Base-by-base conservation (phyloP, 1,139 yeast genomes). In the Diutina pseudorugosa region DNA sequence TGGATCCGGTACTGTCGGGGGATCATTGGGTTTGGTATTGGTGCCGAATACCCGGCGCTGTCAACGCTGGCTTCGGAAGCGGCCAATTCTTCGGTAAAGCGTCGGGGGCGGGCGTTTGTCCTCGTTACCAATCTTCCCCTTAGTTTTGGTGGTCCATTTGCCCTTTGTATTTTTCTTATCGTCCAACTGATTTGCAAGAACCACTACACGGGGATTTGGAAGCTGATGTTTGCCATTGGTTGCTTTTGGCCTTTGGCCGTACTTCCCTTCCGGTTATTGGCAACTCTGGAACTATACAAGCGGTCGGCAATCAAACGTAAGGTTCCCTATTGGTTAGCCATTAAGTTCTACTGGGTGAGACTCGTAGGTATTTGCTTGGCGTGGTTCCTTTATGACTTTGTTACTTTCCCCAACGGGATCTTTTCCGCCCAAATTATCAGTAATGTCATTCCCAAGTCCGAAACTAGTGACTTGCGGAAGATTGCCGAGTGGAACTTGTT, bases 141-240 rank as follows among this genome's bases (percentile, higher is more conserved):
- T 50, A 73, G 87, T 3, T 72, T 85, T 51, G 93, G 94, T 54
- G 89, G 89, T 8, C 93, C 93, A 18, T 82, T 85, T 64, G 86
- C 89, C n/a, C 65, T 82, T 53, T 72, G 75, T 54, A 72, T 84
- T 47, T 85, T 85, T 62, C 69, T 85, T 57, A 83, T 85, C 60
- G 90, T 85, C 16, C 74, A 79, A 66, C 71, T 73, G 54, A 83
- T 83, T 52, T 56, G 61, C 3, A 54, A 55, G 7, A 80, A 80
- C 60, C 49, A 45, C 40, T 27, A 27, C 19, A 27, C 36, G 11
- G 84, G 83, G 3, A 66, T 83, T 41, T 85, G 91, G 90, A 80
- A 93, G 70, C 78, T 84, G 33, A 76, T 84, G 74, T 82, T 82
- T 59, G 93, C 87, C 19, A 73, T 85, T 56, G 94, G 93, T 41